A percentile compares a stretch with the other conserved stretches of the same genome.
Conservation (phyloP, 495 filamentous ascomycete genomes). For the Penicillium pancosmium region DNA sequence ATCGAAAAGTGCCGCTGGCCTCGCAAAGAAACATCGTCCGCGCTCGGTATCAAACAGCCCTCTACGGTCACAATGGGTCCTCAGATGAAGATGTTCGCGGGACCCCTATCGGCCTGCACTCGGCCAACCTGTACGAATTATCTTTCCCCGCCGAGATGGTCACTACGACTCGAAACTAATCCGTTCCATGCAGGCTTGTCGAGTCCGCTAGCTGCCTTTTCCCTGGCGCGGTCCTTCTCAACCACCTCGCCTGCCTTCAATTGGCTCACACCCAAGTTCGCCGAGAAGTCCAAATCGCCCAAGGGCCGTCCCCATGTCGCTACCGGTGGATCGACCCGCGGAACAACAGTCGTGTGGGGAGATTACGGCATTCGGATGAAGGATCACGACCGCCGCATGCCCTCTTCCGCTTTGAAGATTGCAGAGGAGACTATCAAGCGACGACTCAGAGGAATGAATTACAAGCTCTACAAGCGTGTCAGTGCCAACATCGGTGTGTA, state of each 20-base stretch:
- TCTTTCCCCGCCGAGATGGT: slow-evolving; percentile 7
- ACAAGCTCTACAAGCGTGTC: slow-evolving; percentile 86
- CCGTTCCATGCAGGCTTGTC: slow-evolving; percentile 32
- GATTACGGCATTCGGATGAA: slow-evolving; percentile 94
- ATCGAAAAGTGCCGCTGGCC: slow-evolving; percentile 35
- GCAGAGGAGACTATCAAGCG: slow-evolving; percentile 91
- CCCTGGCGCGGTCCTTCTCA: slow-evolving; percentile 67
- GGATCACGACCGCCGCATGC: slow-evolving; percentile 90
- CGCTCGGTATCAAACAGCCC: slow-evolving; percentile 1
- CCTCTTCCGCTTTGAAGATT: slow-evolving; percentile 80
- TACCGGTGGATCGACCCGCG: slow-evolving; percentile 87
- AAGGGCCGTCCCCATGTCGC: slow-evolving; percentile 87
- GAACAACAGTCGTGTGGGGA: slow-evolving; percentile 94
- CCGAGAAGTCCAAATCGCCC: slow-evolving; percentile 79
- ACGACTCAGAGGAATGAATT: slow-evolving; percentile 87
- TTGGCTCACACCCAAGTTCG: slow-evolving; percentile 80
- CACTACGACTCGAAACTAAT: slow-evolving; percentile 23
- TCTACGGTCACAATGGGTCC: slow-evolving; percentile 37
- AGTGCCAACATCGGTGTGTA: slow-evolving; percentile 93
- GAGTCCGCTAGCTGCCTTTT: slow-evolving; percentile 33
- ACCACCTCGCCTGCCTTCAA: slow-evolving; percentile 63
- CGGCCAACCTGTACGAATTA: slow-evolving; percentile 40
- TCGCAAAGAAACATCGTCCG: slow-evolving; percentile 20
- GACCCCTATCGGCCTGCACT: slow-evolving; percentile 39
- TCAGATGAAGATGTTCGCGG: slow-evolving; percentile 42